Evolutionary conservation across 805 yeast species (phyloP).

Genomic region (Metschnikowia similis): DNA sequence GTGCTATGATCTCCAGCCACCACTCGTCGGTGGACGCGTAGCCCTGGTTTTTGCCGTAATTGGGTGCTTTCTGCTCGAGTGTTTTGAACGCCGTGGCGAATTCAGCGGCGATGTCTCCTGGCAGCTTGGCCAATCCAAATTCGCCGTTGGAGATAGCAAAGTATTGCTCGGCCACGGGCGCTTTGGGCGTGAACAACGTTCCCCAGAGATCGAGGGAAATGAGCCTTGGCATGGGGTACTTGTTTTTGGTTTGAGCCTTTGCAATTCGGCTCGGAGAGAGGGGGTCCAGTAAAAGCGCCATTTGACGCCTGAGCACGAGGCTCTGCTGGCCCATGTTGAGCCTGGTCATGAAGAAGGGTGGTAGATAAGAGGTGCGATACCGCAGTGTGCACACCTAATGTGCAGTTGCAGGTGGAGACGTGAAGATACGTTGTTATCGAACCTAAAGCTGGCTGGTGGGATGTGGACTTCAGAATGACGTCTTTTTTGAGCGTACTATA

Average conservation of each 20-base stretch:
- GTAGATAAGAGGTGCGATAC: constrained; percentile 2
- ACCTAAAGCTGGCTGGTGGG: too few relatives aligned
- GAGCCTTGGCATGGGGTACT: constrained; percentile 40
- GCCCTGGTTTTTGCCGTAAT: constrained; percentile 50
- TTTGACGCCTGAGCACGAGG: neutral
- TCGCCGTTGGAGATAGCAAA: constrained; percentile 39
- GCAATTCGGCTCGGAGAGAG: constrained; percentile 13
- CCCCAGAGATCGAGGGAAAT: constrained; percentile 68
- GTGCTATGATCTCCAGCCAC: constrained; percentile 54
- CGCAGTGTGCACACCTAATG: neutral
- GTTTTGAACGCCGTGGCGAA: constrained; percentile 32
- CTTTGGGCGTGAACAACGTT: constrained; percentile 56
- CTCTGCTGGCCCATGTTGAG: neutral
- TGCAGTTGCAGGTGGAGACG: neutral
- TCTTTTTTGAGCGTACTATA: too few relatives aligned
- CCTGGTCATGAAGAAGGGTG: neutral
- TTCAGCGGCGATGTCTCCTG: constrained; percentile 21
- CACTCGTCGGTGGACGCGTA: constrained; percentile 36
- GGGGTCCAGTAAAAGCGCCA: constrained; percentile 12
- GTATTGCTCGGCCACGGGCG: constrained; percentile 54
- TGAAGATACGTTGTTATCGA: too few relatives aligned
- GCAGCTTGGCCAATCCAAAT: constrained; percentile 37
- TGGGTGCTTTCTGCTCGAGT: constrained; percentile 45
- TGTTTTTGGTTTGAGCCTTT: constrained; percentile 12
- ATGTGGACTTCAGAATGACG: neutral